Conservation (phyloP, 139 green algal genomes). For the Chlorella sp. region DNA sequence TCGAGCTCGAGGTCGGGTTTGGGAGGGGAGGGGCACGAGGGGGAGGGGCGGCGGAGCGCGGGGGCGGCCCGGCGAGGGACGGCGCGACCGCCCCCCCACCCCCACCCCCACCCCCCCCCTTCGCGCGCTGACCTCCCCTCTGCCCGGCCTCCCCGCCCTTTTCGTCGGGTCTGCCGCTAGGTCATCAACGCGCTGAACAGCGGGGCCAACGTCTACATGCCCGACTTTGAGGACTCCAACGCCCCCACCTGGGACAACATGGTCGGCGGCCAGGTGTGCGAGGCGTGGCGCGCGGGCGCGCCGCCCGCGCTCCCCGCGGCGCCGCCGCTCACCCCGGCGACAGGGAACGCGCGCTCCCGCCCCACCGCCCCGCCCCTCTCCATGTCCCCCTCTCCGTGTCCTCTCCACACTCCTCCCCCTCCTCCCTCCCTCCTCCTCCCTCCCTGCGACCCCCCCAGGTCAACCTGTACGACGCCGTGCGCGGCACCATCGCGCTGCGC, state of each 20-base stretch:
- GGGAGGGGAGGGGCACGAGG: too few species aligned
- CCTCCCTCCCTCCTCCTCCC: background rate
- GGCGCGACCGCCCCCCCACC: too few species aligned
- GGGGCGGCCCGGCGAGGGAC: too few species aligned
- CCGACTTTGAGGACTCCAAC: conserved; percentile 87
- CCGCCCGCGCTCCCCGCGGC: background rate
- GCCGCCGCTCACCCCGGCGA: background rate
- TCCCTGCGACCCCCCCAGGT: conserved; percentile 6
- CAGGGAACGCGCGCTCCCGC: background rate
- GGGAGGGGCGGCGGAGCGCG: too few species aligned
- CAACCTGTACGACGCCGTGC: conserved; percentile 19
- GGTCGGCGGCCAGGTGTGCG: conserved; percentile 26
- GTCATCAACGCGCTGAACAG: conserved; percentile 90
- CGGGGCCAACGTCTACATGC: conserved; percentile 85
- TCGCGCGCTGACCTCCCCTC: too few species aligned
- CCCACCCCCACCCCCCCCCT: too few species aligned
- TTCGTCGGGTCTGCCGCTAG: too few species aligned
- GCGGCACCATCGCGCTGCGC: conserved; percentile 56
- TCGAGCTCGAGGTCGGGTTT: too few species aligned
- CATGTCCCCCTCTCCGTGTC: too few species aligned
- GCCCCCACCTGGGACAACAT: conserved; percentile 72
- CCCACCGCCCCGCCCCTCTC: too few species aligned
- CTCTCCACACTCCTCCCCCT: too few species aligned
- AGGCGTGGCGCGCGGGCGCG: background rate
- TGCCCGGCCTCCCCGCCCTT: too few species aligned